These are phyloP conservation scores for Populus hybrid DNA, from an alignment of 441 rosid species.

Conservation along the genomic window DNA sequence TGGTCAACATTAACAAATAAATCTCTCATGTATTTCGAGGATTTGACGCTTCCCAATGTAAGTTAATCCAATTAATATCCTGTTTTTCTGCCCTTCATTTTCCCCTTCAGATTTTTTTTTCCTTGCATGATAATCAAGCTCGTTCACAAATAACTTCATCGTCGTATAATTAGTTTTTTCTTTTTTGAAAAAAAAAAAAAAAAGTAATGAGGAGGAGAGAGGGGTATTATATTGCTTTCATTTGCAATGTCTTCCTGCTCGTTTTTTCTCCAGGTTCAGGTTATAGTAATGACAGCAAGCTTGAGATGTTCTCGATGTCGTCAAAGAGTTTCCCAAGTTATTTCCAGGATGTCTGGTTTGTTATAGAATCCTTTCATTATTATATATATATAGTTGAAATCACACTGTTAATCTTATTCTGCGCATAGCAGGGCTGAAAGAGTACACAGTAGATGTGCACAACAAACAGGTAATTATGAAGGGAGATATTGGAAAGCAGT, in stretches of 20 bases:
- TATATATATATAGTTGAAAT: too few species aligned
- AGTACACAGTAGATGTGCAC: slow-evolving; percentile 48
- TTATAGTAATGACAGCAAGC: slow-evolving; percentile 55
- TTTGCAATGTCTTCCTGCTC: slow-evolving; percentile 2
- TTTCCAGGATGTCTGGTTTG: slow-evolving; percentile 55
- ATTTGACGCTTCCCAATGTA: too few species aligned
- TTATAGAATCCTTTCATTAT: background rate
- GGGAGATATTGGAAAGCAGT: too few species aligned
- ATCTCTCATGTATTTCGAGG: too few species aligned
- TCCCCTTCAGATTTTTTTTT: background rate
- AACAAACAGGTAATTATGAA: slow-evolving; percentile 23
- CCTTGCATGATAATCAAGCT: background rate
- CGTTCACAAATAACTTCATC: background rate
- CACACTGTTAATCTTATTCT: background rate
- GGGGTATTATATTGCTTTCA: background rate
- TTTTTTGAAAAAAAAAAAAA: too few species aligned
- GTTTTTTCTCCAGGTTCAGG: slow-evolving; percentile 48
- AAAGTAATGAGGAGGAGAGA: background rate
- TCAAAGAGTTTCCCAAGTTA: slow-evolving; percentile 37
- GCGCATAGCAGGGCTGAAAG: slow-evolving; percentile 43
- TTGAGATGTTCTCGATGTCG: slow-evolving; percentile 50
- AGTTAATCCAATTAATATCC: too few species aligned
- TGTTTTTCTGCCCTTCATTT: too few species aligned
- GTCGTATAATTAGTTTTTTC: too few species aligned
- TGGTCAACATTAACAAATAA: too few species aligned